Evolutionary conservation across 495 filamentous ascomycete species (phyloP).

Genomic region (Elaphomyces granulatus): DNA sequence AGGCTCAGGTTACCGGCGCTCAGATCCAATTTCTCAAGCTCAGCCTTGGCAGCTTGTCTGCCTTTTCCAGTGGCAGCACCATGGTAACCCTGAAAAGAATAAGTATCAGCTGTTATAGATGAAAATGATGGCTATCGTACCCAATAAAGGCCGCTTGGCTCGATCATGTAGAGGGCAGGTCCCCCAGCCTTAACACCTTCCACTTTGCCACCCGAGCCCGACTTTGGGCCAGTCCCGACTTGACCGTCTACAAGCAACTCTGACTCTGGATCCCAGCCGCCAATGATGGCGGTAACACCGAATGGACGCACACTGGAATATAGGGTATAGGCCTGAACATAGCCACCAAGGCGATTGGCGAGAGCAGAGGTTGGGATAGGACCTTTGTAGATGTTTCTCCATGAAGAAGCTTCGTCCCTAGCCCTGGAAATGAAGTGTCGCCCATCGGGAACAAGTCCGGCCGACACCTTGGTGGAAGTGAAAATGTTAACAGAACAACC

Average conservation of each 20-base stretch:
- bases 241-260: constrained; percentile 72
- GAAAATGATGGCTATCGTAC: constrained; percentile 31
- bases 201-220: constrained; percentile 68
- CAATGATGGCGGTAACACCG: constrained; percentile 87
- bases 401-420: constrained; percentile 78
- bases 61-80: constrained; percentile 95
- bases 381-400: constrained; percentile 79
- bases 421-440: constrained; percentile 90
- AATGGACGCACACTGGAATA: constrained; percentile 95
- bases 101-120: too few species aligned
- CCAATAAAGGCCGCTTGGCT: constrained; percentile 94
- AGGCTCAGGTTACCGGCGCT: constrained; percentile 59
- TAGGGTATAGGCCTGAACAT: constrained; percentile 92
- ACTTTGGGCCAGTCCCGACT: constrained; percentile 63
- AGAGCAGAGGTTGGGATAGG: constrained; percentile 80
- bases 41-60: constrained; percentile 87
- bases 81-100: constrained; percentile 62
- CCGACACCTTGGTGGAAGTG: constrained; percentile 51
- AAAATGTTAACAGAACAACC: too few species aligned
- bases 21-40: constrained; percentile 96
- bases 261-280: constrained; percentile 77
- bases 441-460: constrained; percentile 87
- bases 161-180: constrained; percentile 93
- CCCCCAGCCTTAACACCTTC: constrained; percentile 65
- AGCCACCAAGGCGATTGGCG: constrained; percentile 80